A percentile compares a stretch with the other conserved stretches of the same genome.
Evolutionary conservation across 768 basidiomycete species (phyloP).

Genomic region (Lyophyllum atratum): DNA sequence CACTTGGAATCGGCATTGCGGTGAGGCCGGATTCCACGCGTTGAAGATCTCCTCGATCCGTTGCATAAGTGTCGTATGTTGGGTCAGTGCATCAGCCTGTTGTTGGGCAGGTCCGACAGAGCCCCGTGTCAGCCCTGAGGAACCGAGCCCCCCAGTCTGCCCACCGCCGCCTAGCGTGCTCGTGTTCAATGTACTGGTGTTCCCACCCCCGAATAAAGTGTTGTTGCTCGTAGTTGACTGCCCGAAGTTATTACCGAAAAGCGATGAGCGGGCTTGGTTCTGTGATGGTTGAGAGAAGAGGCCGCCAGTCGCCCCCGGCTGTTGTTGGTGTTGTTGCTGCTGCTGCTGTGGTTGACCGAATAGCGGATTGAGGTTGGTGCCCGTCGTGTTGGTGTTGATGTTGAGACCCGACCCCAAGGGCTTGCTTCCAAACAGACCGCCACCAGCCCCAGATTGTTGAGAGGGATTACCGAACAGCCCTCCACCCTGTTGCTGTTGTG

Average conservation of each 20-base stretch:
- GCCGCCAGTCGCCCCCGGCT: conserved; percentile 20
- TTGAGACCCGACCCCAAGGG: conserved; percentile 25
- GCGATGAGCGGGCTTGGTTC: conserved; percentile 26
- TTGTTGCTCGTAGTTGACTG: conserved; percentile 21
- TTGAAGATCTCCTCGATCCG: conserved; percentile 64
- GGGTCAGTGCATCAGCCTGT: conserved; percentile 61
- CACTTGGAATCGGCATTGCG: conserved; percentile 82
- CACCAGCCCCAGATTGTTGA: conserved; percentile 10
- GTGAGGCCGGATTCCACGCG: conserved; percentile 72
- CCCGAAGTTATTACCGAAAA: conserved; percentile 23
- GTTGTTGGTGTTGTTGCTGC: conserved; percentile 31
- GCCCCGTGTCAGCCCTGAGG: conserved; percentile 39
- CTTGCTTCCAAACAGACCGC: conserved; percentile 18
- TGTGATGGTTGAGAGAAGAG: conserved; percentile 29
- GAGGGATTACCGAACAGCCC: conserved; percentile 31
- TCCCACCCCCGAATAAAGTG: conserved; percentile 25
- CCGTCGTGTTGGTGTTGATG: conserved; percentile 28
- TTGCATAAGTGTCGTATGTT: conserved; percentile 54
- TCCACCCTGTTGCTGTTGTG: conserved; percentile 20
- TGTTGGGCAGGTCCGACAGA: conserved; percentile 39
- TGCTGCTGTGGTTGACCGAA: conserved; percentile 28
- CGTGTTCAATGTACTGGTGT: conserved; percentile 26
- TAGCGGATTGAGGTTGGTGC: conserved; percentile 24
- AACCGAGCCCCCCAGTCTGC: conserved; percentile 23
- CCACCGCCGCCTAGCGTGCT: conserved; percentile 40